Percentiles rank a stretch among this genome's conserved stretches.
These are phyloP conservation scores for Corchorus olitorius DNA, from an alignment of 345 rosid species.

Conservation along the genomic window DNA sequence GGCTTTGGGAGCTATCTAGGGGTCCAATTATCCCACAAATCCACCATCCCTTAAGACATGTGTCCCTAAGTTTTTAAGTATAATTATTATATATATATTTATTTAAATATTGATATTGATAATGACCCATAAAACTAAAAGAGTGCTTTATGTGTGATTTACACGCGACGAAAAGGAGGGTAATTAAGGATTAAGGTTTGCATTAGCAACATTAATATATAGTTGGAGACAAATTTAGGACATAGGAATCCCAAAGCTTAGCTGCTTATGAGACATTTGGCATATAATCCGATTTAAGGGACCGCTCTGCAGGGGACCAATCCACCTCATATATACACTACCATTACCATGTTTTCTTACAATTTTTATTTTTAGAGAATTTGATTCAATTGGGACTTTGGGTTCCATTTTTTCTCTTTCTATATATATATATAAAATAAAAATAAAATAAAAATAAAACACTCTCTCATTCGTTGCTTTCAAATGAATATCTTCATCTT, in stretches of 20 bases:
- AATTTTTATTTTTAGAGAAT: not conserved
- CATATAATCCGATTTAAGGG: slow-evolving; percentile 39
- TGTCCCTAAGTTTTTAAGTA: not conserved
- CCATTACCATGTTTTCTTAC: too few relatives aligned
- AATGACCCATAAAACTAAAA: not conserved
- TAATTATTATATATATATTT: too few relatives aligned
- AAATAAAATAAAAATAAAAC: too few relatives aligned
- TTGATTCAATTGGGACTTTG: not conserved
- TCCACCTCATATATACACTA: slow-evolving; percentile 23
- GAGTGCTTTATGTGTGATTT: too few relatives aligned
- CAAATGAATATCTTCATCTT: too few relatives aligned
- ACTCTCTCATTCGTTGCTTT: not conserved
- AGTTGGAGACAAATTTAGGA: slow-evolving; percentile 34
- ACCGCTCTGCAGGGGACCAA: slow-evolving; percentile 32
- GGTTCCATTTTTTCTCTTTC: not conserved
- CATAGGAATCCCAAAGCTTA: slow-evolving; percentile 38
- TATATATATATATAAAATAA: too few relatives aligned
- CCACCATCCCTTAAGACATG: slow-evolving; percentile 31
- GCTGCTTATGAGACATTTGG: slow-evolving; percentile 31
- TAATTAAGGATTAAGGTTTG: not conserved
- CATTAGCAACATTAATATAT: not conserved
- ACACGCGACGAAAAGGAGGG: not conserved
- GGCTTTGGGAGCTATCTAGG: not conserved
- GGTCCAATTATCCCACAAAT: slow-evolving; percentile 8
- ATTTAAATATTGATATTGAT: not conserved